Evolutionary conservation across 495 filamentous ascomycete species (phyloP), one percentile per base, ranked within the genome.

Genomic region (Daldinia decipiens): DNA sequence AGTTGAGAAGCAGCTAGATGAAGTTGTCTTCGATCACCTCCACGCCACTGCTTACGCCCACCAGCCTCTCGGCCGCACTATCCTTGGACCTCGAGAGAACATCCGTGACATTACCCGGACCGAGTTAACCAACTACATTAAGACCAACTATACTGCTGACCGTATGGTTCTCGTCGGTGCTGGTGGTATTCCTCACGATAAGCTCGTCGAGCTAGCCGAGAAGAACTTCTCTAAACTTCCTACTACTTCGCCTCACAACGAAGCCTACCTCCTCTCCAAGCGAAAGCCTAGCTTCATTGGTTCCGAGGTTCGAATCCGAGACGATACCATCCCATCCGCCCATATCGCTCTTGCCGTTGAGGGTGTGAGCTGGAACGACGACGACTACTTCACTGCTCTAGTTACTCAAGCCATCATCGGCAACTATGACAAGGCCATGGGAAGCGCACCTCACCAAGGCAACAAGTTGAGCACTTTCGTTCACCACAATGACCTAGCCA

Each of bases 401-500:
- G 95, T 99, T 69, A 91, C 95, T 53, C 95, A 99, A 86, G 96
- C 95, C 71, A 98, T 99, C 78, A 93, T 99, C 74, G 95, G 95
- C 76, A 99, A 99, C 89, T 99, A 95, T 90, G 95, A 99, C 84
- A 93, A 94, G 82, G 92, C 95, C 59, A 96, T 98, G 91, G 96
- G 96, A 79, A 97, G 94, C 83, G 93, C 95, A 52, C 87, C 94
- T 56, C 94, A 97, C 86, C 89, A 98, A 70, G 96, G 95, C 71
- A 97, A 93, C 93, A 98, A 95, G 87, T 92, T 99, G 76, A 96
- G 93, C 87, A 88, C 89, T 64, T 91, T 95, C 72, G 90, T 99
- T 64, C 90, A 95, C 87, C 87, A 97, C 84, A 87, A 98, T 82
- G 89, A 93, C 77, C 88, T 99, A 57, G 95, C 95, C 77, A 99